Conservation (phyloP, 371 early-diverging fungal species). For the Rhizopus stolonifer region DNA sequence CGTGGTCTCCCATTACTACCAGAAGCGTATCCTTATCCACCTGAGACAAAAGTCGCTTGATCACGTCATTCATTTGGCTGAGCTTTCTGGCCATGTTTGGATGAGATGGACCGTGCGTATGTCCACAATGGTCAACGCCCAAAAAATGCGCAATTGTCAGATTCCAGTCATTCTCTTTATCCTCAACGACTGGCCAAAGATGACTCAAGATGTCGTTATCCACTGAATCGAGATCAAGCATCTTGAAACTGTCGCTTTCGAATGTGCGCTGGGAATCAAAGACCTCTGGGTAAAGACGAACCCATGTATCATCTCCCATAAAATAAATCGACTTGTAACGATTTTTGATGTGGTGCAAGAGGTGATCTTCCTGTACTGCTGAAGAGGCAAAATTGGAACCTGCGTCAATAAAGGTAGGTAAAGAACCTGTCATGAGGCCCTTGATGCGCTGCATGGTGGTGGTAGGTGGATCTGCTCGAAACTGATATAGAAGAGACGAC, state of each 20-base stretch:
- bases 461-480: conserved; percentile 95
- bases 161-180: conserved; percentile 56
- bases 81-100: conserved; percentile 84
- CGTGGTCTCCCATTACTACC: conserved; percentile 98
- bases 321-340: conserved; percentile 57
- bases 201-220: conserved; percentile 80
- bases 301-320: conserved; percentile 97
- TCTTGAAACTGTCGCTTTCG: conserved; percentile 87
- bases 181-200: conserved; percentile 53
- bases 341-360: conserved; percentile 50
- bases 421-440: conserved; percentile 85
- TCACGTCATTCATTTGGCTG: conserved; percentile 77
- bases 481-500: conserved; percentile 75
- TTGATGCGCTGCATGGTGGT: conserved; percentile 95
- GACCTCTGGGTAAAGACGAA: conserved; percentile 71
- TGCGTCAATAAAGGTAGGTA: conserved; percentile 94
- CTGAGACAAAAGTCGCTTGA: conserved; percentile 62
- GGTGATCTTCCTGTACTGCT: conserved; percentile 84
- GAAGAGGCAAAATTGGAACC: conserved; percentile 91
- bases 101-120: conserved; percentile 88
- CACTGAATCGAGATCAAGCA: conserved; percentile 92
- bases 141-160: conserved; percentile 87
- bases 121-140: conserved; percentile 97
- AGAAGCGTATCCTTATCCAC: conserved; percentile 89
- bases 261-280: conserved; percentile 60